phyloP scores from a whole-genome alignment of 2,329 filamentous ascomycete genomes.

The Colletotrichum graminicola region DNA sequence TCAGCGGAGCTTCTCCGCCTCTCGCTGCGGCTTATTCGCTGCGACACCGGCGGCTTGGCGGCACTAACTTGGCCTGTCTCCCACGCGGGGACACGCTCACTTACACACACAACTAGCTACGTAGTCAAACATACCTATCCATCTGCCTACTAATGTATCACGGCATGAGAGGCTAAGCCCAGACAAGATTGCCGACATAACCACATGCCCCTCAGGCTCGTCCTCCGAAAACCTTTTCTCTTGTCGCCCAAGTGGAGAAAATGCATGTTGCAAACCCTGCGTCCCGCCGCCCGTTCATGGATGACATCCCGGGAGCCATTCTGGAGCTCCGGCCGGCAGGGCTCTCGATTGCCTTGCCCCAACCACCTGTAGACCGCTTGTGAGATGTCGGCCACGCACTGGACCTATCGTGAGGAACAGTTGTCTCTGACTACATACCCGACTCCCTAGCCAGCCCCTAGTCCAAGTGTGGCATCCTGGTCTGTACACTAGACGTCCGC shows the following conservation, averaged over 20 bases:
- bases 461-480: neutral
- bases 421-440: constrained; percentile 1
- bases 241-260: constrained; percentile 3
- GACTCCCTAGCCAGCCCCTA: neutral
- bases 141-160: neutral
- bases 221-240: neutral
- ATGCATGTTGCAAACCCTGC: constrained; percentile 17
- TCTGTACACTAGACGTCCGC: neutral
- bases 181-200: neutral
- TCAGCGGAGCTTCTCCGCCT: constrained; percentile 16
- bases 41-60: neutral
- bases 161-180: constrained; percentile 9
- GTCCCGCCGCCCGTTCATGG: constrained; percentile 1
- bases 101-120: neutral
- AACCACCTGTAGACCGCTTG: neutral
- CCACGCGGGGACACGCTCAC: neutral
- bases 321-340: neutral
- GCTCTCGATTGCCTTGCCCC: neutral
- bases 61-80: neutral
- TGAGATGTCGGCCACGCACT: neutral
- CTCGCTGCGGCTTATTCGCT: neutral
- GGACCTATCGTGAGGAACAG: constrained; percentile 17
- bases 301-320: neutral
- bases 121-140: neutral
- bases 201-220: constrained; percentile 2